Evolutionary conservation across 2,329 filamentous ascomycete species (phyloP).

Genomic region (Penicillium hesseltinei): DNA sequence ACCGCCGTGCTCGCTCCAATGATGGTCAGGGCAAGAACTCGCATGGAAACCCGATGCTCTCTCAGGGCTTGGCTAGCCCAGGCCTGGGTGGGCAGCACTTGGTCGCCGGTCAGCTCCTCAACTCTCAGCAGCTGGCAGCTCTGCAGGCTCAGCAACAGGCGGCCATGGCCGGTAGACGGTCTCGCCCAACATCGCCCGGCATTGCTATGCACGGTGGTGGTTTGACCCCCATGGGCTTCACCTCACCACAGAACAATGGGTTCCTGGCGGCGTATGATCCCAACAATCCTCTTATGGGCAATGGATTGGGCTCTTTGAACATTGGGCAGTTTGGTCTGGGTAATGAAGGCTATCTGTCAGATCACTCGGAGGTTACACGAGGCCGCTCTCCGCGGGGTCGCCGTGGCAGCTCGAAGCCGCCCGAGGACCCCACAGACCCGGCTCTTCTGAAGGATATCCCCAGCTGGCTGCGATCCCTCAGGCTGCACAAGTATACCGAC

Average conservation of each 20-base stretch:
- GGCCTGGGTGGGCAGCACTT: conserved; percentile 71
- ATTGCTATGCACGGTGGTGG: conserved; percentile 69
- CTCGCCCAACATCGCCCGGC: conserved; percentile 85
- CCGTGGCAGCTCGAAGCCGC: conserved; percentile 92
- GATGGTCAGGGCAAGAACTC: conserved; percentile 59
- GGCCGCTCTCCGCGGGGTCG: conserved; percentile 90
- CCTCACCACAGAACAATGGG: conserved; percentile 89
- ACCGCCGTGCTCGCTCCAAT: conserved; percentile 84
- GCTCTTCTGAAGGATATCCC: conserved; percentile 90
- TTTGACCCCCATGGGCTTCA: conserved; percentile 67
- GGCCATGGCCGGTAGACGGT: conserved; percentile 65
- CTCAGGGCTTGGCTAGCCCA: conserved; percentile 62
- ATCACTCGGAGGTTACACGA: conserved; percentile 86
- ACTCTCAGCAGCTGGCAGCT: conserved; percentile 77
- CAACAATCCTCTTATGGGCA: conserved; percentile 68
- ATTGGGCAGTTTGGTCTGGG: conserved; percentile 69
- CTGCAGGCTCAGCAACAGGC: conserved; percentile 67
- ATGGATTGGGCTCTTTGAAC: conserved; percentile 68
- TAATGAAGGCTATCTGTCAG: conserved; percentile 83
- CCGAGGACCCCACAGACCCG: conserved; percentile 93
- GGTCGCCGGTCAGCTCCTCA: conserved; percentile 83
- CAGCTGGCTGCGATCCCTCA: conserved; percentile 88
- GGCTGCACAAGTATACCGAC: conserved; percentile 98
- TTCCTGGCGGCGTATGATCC: conserved; percentile 84
- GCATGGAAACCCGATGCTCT: conserved; percentile 58